phyloP scores from a whole-genome alignment of 345 rosid species.

The Camelina hispida region DNA sequence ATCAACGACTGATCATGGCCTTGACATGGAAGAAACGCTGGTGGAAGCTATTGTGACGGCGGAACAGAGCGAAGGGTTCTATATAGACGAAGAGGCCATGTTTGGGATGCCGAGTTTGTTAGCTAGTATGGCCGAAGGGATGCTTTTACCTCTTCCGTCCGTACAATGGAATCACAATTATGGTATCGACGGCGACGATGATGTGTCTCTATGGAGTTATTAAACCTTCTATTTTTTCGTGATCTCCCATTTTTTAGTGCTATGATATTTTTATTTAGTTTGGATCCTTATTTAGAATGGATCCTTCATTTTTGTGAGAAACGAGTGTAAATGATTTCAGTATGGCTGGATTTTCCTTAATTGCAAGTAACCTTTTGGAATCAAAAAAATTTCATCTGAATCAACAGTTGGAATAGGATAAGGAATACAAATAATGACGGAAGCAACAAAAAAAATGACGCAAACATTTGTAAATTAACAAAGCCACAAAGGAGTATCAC shows the following conservation, averaged over 20 bases:
- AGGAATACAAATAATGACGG: neutral
- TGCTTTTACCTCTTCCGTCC: constrained; percentile 56
- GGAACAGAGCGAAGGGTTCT: neutral
- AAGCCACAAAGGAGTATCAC: neutral
- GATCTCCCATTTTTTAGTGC: neutral
- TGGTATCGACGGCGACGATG: constrained; percentile 40
- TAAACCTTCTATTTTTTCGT: neutral
- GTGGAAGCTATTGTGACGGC: neutral
- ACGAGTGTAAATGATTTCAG: constrained; percentile 1
- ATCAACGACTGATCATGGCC: neutral
- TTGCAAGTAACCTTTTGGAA: neutral
- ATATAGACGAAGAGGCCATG: constrained; percentile 56
- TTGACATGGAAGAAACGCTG: neutral
- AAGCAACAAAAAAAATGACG: neutral
- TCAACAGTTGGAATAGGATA: neutral
- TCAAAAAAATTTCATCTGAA: neutral
- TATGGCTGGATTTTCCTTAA: neutral
- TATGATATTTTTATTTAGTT: too few relatives aligned
- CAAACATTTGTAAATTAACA: neutral
- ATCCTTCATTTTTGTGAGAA: neutral
- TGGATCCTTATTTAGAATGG: neutral
- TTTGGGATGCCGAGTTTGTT: constrained; percentile 67
- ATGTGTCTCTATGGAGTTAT: constrained; percentile 65
- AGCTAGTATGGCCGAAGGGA: constrained; percentile 71
- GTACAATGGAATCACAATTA: constrained; percentile 1